A percentile compares a stretch with the other conserved stretches of the same genome.
phyloP scores from a whole-genome alignment of 139 green algal genomes.

The Choricystis sp. region DNA sequence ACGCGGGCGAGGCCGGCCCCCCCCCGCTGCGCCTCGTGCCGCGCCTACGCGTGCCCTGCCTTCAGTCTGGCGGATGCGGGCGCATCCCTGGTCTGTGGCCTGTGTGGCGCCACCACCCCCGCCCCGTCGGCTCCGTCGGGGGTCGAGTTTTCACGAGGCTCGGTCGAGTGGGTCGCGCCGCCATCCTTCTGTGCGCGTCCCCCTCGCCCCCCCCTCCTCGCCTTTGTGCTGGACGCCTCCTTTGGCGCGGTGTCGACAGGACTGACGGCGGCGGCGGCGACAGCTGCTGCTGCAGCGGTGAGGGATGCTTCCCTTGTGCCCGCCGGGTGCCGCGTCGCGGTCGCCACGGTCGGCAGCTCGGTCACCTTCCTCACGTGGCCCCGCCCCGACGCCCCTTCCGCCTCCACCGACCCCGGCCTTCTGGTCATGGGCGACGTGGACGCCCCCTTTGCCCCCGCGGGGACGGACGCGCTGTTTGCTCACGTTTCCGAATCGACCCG shows the following conservation, averaged over 20 bases:
- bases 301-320: no score
- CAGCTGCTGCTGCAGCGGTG: background rate
- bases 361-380: background rate
- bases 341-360: background rate
- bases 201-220: no score
- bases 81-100: background rate
- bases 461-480: background rate
- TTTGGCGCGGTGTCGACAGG: background rate
- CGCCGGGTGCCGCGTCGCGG: background rate
- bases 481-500: no score
- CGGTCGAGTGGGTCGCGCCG: background rate
- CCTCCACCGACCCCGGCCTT: background rate
- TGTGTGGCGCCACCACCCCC: background rate
- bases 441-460: background rate
- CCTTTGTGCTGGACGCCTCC: background rate
- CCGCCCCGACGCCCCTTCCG: background rate
- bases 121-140: background rate
- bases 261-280: background rate
- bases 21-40: background rate
- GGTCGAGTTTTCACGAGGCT: background rate
- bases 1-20: background rate
- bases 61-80: background rate
- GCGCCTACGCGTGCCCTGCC: background rate
- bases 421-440: background rate
- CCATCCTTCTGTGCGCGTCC: background rate